Evolutionary conservation across 164 flowering plant genomes (phyloP).

Genomic region (Magnolia sinica): DNA sequence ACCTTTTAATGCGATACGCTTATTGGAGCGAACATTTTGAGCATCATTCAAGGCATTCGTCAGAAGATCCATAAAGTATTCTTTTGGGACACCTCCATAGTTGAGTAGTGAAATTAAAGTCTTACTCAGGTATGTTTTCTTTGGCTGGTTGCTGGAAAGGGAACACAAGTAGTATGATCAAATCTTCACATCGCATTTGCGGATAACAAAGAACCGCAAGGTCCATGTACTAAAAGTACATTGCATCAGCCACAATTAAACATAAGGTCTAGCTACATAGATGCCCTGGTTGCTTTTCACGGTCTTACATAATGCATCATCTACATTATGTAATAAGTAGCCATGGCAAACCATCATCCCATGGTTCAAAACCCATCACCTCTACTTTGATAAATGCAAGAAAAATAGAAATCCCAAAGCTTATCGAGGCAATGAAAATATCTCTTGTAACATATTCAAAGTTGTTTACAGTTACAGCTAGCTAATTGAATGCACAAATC

Average conservation of each 20-base stretch:
- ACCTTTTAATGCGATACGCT: constrained; percentile 55
- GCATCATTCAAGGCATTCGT: constrained; percentile 42
- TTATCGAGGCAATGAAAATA: too few species aligned
- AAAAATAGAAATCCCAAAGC: too few species aligned
- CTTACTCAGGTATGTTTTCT: constrained; percentile 39
- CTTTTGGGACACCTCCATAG: constrained; percentile 65
- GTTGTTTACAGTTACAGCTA: too few species aligned
- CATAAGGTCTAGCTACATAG: background rate
- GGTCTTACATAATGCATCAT: too few species aligned
- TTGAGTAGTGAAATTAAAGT: constrained; percentile 52
- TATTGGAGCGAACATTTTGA: constrained; percentile 28
- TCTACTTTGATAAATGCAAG: too few species aligned
- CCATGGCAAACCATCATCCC: too few species aligned
- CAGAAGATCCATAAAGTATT: constrained; percentile 42
- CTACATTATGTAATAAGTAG: too few species aligned
- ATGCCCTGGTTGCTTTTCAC: too few species aligned
- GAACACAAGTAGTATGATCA: background rate
- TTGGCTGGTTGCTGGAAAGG: constrained; percentile 42
- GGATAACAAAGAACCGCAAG: background rate
- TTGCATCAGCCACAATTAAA: background rate
- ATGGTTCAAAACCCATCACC: too few species aligned
- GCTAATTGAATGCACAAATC: too few species aligned
- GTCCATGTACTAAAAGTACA: background rate
- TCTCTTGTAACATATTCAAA: too few species aligned
- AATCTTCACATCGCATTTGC: background rate